These are phyloP conservation scores for Leccinum pellstonianum DNA, from an alignment of 768 basidiomycete species.

Conservation along the genomic window DNA sequence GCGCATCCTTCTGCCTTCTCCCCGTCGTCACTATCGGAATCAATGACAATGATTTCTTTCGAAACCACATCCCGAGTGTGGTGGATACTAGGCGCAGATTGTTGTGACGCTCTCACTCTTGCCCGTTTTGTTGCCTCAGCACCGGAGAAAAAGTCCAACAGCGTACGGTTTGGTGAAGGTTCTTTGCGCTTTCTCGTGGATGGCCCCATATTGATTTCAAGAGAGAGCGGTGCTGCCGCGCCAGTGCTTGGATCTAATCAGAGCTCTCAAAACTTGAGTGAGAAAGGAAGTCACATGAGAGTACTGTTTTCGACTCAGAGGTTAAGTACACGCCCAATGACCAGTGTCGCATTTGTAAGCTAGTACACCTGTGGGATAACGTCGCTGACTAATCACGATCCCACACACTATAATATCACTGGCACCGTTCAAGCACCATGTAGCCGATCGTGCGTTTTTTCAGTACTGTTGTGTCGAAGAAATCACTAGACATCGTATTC, in stretches of 20 bases:
- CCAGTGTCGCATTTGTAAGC: not conserved
- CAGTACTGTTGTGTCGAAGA: not conserved
- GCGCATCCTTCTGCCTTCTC: not conserved
- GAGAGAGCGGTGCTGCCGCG: not conserved
- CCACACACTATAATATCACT: not conserved
- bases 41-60: conserved; percentile 57
- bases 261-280: not conserved
- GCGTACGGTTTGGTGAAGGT: conserved; percentile 36
- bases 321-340: not conserved
- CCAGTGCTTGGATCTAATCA: not conserved
- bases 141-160: conserved; percentile 46
- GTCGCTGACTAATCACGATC: not conserved
- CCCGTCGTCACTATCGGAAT: conserved; percentile 56
- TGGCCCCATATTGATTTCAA: conserved; percentile 22
- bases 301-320: not conserved
- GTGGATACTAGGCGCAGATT: not conserved
- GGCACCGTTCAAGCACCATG: not conserved
- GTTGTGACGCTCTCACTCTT: conserved; percentile 13
- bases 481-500: not conserved
- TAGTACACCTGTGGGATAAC: not conserved
- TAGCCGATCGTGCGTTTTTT: not conserved
- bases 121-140: conserved; percentile 22
- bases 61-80: conserved; percentile 1
- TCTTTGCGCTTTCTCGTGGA: conserved; percentile 37
- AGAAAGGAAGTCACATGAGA: not conserved